Base-by-base conservation (phyloP, 2,329 filamentous ascomycete species). In the Chrysoporthe cubensis region DNA sequence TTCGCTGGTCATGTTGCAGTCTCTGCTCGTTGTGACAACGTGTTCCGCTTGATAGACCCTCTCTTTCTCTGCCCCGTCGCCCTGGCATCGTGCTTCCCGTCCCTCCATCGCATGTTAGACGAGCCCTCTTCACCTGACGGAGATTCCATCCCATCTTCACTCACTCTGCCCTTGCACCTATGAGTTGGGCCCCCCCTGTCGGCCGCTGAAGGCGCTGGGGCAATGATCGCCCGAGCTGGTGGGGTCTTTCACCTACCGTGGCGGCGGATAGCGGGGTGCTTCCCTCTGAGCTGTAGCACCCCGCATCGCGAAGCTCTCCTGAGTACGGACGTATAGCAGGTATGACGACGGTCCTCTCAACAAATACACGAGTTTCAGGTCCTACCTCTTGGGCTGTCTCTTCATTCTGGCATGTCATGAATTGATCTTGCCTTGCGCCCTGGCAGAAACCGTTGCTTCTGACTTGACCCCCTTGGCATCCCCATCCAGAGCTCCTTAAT, bases 1-100 rank as follows among this genome's bases (percentile, higher is more conserved):
- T 80, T 77, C 78, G 78, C 76, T 73, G 73, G 72, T 71, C 70
- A 68, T 50, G 57, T 62, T 61, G 42, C 56, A 62, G 8, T 44
- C 32, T 57, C 18, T 26, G 13, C 5, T 56, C 1, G 21, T 1
- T 57, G 32, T 40, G 54, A 57, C 14, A 26, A 57, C 40, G 32
- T 57, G 21, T 14, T 54, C 26, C 26, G 21, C 50, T 34, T 7
- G 26, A 11, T 9, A 54, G 8, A 16, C 8, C 43, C 14, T 44
- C 14, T 44, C 43, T 44, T 26, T 26, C 26, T 26, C 26, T 26
- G 26, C 26, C 37, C 37, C 4, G 6, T 9, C 37, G 37, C 37
- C 37, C 37, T 40, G 9, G 37, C 37, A 40, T 9, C 9, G 9
- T 9, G 37, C 37, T 13, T 46, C 44, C 18, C 11, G 18, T 46